phyloP scores from a whole-genome alignment of 768 basidiomycete genomes.

The Panus rudis region DNA sequence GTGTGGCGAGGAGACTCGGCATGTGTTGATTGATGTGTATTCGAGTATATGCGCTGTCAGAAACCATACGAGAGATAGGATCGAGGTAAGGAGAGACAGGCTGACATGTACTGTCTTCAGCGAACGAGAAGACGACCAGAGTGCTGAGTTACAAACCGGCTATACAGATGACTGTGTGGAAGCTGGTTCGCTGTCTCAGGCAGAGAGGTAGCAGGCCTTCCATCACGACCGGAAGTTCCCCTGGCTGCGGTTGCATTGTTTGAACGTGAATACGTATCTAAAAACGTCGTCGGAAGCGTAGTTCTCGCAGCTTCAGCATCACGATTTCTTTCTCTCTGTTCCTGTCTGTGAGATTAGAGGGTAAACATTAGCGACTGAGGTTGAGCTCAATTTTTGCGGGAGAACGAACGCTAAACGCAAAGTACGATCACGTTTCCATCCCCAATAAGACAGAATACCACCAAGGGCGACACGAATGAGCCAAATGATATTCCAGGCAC shows the following conservation, averaged over 20 bases:
- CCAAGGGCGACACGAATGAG: slow-evolving; percentile 45
- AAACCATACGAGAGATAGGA: slow-evolving; percentile 78
- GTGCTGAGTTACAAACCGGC: slow-evolving; percentile 8
- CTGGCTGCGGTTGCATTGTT: too few species aligned
- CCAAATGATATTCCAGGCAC: slow-evolving; percentile 65
- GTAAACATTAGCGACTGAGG: too few species aligned
- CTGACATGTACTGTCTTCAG: slow-evolving; percentile 25
- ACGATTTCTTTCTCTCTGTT: too few species aligned
- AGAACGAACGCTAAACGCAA: slow-evolving; percentile 13
- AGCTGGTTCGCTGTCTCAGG: too few species aligned
- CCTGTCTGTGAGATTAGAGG: too few species aligned
- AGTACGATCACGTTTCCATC: slow-evolving; percentile 31
- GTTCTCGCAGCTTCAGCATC: too few species aligned
- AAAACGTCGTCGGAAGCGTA: too few species aligned
- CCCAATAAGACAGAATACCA: slow-evolving; percentile 48
- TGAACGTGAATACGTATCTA: too few species aligned
- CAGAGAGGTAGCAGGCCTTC: too few species aligned
- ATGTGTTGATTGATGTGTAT: slow-evolving; percentile 70
- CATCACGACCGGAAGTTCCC: too few species aligned
- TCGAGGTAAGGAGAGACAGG: slow-evolving; percentile 55
- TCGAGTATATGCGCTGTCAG: slow-evolving; percentile 72
- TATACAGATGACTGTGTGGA: slow-evolving; percentile 6
- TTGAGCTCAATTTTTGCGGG: too few species aligned
- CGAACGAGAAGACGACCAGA: not conserved
- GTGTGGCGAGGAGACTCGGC: slow-evolving; percentile 68